Percentiles rank a stretch among this genome's conserved stretches.
Evolutionary conservation across 2,329 filamentous ascomycete genomes (phyloP).

Genomic region (Xylariaceae sp.): DNA sequence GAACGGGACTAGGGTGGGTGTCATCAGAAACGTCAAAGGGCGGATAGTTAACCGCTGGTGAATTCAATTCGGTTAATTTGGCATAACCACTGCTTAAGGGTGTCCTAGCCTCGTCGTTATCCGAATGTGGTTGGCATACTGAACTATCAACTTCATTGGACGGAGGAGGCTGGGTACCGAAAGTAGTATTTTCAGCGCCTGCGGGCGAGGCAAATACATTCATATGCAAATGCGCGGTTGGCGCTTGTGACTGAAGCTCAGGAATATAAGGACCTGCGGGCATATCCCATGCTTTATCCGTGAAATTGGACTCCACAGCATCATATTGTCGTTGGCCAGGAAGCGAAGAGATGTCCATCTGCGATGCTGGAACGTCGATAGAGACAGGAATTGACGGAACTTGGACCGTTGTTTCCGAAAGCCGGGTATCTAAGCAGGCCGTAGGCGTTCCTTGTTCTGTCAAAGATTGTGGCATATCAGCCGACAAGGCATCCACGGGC

Average conservation of each 20-base stretch:
- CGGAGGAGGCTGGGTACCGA: background rate
- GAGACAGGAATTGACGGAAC: background rate
- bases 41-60: slow-evolving; percentile 17
- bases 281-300: background rate
- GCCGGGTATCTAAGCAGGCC: background rate
- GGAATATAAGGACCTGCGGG: background rate
- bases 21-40: slow-evolving; percentile 19
- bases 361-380: background rate
- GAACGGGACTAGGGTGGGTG: slow-evolving; percentile 1
- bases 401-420: background rate
- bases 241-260: background rate
- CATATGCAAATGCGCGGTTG: background rate
- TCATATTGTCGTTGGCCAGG: background rate
- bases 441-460: background rate
- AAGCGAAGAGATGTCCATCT: background rate
- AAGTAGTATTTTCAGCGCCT: background rate
- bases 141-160: background rate
- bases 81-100: background rate
- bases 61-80: background rate
- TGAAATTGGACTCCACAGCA: background rate
- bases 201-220: slow-evolving; percentile 4
- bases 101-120: background rate
- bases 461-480: background rate
- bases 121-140: background rate
- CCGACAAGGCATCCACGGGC: background rate